phyloP scores from a whole-genome alignment of 768 basidiomycete genomes.

The Xerocomellus chrysenteron region DNA sequence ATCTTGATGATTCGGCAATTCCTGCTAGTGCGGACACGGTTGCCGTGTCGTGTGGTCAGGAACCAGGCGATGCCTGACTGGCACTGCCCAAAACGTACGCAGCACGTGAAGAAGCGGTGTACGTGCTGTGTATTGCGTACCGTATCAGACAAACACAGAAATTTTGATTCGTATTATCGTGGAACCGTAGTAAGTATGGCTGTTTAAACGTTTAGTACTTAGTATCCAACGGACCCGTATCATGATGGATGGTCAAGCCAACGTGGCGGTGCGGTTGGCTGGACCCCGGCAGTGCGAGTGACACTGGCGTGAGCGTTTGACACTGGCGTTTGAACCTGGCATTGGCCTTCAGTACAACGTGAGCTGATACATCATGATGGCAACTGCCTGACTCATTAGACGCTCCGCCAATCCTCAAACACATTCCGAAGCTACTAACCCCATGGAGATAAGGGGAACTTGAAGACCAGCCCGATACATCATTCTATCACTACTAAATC shows the following conservation, averaged over 20 bases:
- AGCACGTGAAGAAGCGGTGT: constrained; percentile 4
- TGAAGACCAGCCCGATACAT: background rate
- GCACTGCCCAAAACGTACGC: constrained; percentile 11
- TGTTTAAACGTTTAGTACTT: background rate
- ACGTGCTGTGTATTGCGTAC: constrained; percentile 3
- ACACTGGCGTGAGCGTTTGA: background rate
- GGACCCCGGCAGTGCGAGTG: too few species aligned
- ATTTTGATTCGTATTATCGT: too few species aligned
- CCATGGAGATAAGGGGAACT: background rate
- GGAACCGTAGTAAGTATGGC: background rate
- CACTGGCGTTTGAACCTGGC: background rate
- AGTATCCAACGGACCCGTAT: background rate
- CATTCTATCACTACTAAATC: too few species aligned
- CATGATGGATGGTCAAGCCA: background rate
- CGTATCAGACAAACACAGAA: background rate
- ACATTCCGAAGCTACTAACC: background rate
- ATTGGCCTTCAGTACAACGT: too few species aligned
- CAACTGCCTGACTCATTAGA: too few species aligned
- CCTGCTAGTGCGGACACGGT: background rate
- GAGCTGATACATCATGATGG: too few species aligned
- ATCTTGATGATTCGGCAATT: constrained; percentile 5
- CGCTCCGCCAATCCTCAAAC: too few species aligned
- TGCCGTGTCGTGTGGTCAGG: constrained; percentile 16
- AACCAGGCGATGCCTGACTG: constrained; percentile 18
- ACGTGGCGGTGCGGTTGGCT: background rate